Base-by-base conservation (phyloP, 192 early-diverging fungal species). In the Mortierella antarctica region DNA sequence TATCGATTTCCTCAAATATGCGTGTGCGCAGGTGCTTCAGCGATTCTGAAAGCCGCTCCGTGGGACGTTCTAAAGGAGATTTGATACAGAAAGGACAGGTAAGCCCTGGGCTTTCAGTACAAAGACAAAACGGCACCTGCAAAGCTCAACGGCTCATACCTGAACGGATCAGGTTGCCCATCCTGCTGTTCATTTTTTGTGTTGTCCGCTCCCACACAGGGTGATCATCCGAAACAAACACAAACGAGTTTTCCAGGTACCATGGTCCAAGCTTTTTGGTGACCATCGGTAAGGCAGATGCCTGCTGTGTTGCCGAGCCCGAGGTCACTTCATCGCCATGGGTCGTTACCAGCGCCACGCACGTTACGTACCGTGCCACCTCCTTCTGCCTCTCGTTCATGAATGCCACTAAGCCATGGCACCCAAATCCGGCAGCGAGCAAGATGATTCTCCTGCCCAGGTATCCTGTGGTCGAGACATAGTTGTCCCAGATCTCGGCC, bases 381-480 rank as follows among this genome's bases (percentile, higher is more conserved):
- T 72, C 65, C 15, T 70, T 74, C 41, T 84, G 80, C 41, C 81
- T 52, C 31, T 82, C 80, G 41, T 78, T 82, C 65, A 85, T 75
- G 39, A 82, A 71, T 20, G 73, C 53, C 1, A 71, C 63, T 59
- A 85, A 15, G 14, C 71, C 77, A 46, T 73, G 71, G 56, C 84
- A 85, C 4, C 84, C 84, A 56, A 78, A 71, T 57, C 84, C 80
- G 12, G 84, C 57, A 13, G 71, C 84, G 23, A 85, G 41, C 48
- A 85, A 54, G 17, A 85, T 42, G 13, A 85, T 74, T 42, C 71
- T 52, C 7, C 71, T 54, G 14, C 62, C 62, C 39, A 68, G 58
- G 17, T 58, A 56, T 23, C 66, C 70, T 23, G 70, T 67, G 7
- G 70, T 73, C 12, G 58, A 71, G 15, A 84, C 58, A 31, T 70